Base-by-base conservation (phyloP, 176 grass and related monocot genomes). In the Tuctoria greenei region DNA sequence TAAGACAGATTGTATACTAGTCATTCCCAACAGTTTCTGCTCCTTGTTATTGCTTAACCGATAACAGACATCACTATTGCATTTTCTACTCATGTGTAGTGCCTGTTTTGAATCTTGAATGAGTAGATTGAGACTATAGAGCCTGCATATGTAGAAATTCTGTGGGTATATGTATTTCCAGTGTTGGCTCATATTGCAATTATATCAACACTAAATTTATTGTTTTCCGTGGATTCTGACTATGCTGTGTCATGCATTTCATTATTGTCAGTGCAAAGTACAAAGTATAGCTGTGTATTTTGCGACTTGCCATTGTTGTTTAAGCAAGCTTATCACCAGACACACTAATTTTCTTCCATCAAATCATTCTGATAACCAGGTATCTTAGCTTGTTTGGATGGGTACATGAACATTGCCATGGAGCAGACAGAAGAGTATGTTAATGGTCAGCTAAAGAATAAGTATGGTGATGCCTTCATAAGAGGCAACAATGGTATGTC, bases 381-480 rank as follows among this genome's bases (percentile, higher is more conserved):
- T 83, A 99, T 99, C 52, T 63, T 99, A 64, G 95, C 95, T 45
- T 95, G 91, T 74, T 76, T 99, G 59, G 95, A 95, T 61, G 95
- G 95, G 15, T 99, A 99, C 35, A 99, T 99, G 95, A 95, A 99
- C 75, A 95, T 99, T 25, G 91, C 95, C 4, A 99, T 99, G 95
- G 95, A 99, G 77, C 95, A 99, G 67, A 95, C 91, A 1, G 91
- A 95, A 75, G 95, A 31, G 3, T 31, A 31, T 31, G 31, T 31
- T 3, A 31, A 31, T 31, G 31, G 31, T 31, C 31, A 31, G 44
- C 74, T 95, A 25, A 99, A 99, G 85, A 99, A 99, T 66, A 99
- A 99, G 78, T 99, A 95, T 72, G 95, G 95, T 0, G 95, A 99
- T 67, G 91, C 95, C 40, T 99, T 99, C 71, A 99, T 99, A 45